Evolutionary conservation across 176 grass and related monocot genomes (phyloP).

Genomic region (Oryza brachyantha): DNA sequence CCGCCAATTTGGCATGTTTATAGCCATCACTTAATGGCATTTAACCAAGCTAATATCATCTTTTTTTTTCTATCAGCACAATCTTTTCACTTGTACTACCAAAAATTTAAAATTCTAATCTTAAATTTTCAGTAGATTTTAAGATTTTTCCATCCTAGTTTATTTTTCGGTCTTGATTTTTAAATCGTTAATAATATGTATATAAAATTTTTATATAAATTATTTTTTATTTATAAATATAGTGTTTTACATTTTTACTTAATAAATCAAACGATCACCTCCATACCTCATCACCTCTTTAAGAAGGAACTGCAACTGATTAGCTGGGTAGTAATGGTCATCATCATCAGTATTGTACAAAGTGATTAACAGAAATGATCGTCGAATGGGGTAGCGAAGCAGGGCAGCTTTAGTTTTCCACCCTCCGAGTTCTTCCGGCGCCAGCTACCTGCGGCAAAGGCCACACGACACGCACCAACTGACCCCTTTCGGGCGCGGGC

Average conservation of each 20-base stretch:
- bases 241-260: no score
- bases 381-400: not conserved
- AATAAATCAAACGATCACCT: no score
- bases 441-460: not conserved
- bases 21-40: not conserved
- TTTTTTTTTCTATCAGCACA: no score
- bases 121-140: no score
- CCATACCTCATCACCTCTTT: not conserved
- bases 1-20: not conserved
- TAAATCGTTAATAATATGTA: no score
- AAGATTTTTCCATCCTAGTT: no score
- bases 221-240: no score
- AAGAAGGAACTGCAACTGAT: not conserved
- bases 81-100: no score
- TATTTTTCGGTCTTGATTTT: no score
- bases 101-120: no score
- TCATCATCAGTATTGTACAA: not conserved
- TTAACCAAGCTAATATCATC: not conserved
- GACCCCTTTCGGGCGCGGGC: not conserved
- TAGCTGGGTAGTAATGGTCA: not conserved
- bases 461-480: constrained; percentile 20
- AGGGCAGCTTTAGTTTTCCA: not conserved
- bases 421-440: not conserved
- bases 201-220: no score
- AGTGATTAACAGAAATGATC: not conserved